Evolutionary conservation across 2,329 filamentous ascomycete species (phyloP).

Genomic region (Nemania diffusa): DNA sequence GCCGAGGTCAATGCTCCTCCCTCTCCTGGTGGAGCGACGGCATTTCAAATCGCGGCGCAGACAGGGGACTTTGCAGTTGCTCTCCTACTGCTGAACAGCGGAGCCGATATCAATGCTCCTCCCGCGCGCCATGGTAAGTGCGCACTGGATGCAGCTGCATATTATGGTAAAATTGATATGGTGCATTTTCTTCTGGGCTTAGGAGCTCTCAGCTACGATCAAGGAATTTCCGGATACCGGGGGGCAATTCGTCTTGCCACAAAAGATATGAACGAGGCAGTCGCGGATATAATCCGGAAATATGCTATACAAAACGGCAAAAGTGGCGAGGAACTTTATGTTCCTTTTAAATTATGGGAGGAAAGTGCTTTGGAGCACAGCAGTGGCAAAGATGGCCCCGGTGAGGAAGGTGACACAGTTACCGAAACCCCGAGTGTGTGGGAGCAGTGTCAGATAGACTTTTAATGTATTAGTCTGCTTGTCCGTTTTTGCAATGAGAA

Average conservation of each 20-base stretch:
- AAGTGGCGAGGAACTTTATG: slow-evolving; percentile 18
- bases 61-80: slow-evolving; percentile 27
- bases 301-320: slow-evolving; percentile 13
- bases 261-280: fast-evolving
- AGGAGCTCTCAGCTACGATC: slow-evolving; percentile 32
- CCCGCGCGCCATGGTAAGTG: too few species aligned
- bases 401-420: too few species aligned
- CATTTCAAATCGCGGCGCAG: slow-evolving; percentile 26
- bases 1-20: slow-evolving; percentile 23
- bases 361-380: too few species aligned
- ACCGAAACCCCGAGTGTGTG: too few species aligned
- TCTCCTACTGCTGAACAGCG: slow-evolving; percentile 31
- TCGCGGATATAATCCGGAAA: background rate
- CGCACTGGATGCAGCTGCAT: slow-evolving; percentile 26
- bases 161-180: slow-evolving; percentile 26
- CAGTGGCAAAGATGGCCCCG: too few species aligned
- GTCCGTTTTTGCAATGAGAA: too few species aligned
- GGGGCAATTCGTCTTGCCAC: slow-evolving; percentile 20
- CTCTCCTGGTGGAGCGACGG: background rate
- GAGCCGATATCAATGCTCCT: slow-evolving; percentile 31
- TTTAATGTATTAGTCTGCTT: too few species aligned
- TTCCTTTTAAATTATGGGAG: too few species aligned
- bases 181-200: slow-evolving; percentile 34
- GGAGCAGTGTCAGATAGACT: too few species aligned
- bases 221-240: slow-evolving; percentile 32